Evolutionary conservation across 306 rosid genomes (phyloP).

Genomic region (Fagus sylvatica): DNA sequence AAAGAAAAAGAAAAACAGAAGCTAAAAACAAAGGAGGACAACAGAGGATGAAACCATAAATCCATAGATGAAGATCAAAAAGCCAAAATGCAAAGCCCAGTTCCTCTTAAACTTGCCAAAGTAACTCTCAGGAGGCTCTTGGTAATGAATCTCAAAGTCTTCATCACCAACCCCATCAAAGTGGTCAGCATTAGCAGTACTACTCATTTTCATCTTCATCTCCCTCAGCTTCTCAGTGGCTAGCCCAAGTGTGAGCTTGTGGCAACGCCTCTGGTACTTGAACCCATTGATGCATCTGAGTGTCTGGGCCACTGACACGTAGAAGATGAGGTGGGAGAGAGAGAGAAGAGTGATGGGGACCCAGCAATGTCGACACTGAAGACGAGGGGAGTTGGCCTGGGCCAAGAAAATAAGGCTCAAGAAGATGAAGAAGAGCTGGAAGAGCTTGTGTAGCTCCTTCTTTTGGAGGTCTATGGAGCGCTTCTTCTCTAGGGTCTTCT

Average conservation of each 20-base stretch:
- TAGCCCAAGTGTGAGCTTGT: constrained; percentile 82
- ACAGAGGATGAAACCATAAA: constrained; percentile 86
- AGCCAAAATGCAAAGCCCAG: constrained; percentile 93
- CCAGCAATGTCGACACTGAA: constrained; percentile 93
- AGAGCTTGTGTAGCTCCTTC: constrained; percentile 75
- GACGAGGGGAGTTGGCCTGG: constrained; percentile 50
- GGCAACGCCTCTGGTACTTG: constrained; percentile 95
- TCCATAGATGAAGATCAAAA: constrained; percentile 66
- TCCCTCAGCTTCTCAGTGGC: constrained; percentile 82
- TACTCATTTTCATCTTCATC: constrained; percentile 46
- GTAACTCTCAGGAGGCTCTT: constrained; percentile 85
- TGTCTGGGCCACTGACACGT: constrained; percentile 86
- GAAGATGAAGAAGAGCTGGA: constrained; percentile 82
- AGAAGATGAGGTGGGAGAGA: constrained; percentile 79
- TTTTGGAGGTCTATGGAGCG: constrained; percentile 84
- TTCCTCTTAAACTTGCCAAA: constrained; percentile 91
- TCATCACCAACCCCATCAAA: constrained; percentile 45
- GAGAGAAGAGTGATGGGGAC: constrained; percentile 86
- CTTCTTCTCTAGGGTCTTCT: constrained; percentile 89
- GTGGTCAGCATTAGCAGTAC: constrained; percentile 12
- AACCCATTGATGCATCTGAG: constrained; percentile 82
- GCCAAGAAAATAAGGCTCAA: constrained; percentile 51
- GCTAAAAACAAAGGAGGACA: constrained; percentile 76
- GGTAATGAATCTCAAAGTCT: constrained; percentile 85
- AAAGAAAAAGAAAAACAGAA: neutral